Evolutionary conservation across 805 yeast species (phyloP), one percentile per base, ranked within the genome.

Genomic region (Naumovozyma castellii): DNA sequence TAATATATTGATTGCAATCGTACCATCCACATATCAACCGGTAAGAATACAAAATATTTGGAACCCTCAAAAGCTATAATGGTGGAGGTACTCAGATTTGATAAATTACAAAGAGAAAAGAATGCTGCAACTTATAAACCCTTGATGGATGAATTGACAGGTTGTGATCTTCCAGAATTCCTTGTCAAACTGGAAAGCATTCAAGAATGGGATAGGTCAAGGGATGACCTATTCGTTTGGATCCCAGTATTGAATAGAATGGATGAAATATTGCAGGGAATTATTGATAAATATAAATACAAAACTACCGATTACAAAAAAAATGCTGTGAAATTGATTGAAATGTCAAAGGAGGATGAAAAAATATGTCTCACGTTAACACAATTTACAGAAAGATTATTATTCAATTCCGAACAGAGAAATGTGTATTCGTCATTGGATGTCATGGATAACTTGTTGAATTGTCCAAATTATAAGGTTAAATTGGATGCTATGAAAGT

Each of bases 141-240:
- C 3, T 47, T 68, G 38, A 51, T 62, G n/a, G 61, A 56, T 9
- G 64, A 64, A 6, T 56, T 78, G 14, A 50, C 57, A 1, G 56
- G 58, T 5, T 64, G 73, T 40, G 46, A 64, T 3, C 56, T 61
- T 5, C 51, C 53, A 10, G 67, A 66, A 10, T 66, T 80, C 35
- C 64, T 78, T 2, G 43, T 45, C 3, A 51, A 61, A 32, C 53
- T 77, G 38, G 53, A 53, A 12, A 45, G 44, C 2, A 65, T 72
- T 43, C 49, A 67, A 43, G 54, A 50, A 14, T 79, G 86, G 86
- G 72, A 71, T 22, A 63, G 78, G 18, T 80, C 85, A 6, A 67
- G 76, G 44, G 84, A 82, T 29, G 82, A 84, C 49, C 60, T 90
- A 27, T 72, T 71, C 44, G 79, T 78, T 43, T 88, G 95, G 92